Evolutionary conservation across 192 early-diverging fungal species (phyloP), one percentile per base, ranked within the genome.

Genomic region (Coemansia sp.): DNA sequence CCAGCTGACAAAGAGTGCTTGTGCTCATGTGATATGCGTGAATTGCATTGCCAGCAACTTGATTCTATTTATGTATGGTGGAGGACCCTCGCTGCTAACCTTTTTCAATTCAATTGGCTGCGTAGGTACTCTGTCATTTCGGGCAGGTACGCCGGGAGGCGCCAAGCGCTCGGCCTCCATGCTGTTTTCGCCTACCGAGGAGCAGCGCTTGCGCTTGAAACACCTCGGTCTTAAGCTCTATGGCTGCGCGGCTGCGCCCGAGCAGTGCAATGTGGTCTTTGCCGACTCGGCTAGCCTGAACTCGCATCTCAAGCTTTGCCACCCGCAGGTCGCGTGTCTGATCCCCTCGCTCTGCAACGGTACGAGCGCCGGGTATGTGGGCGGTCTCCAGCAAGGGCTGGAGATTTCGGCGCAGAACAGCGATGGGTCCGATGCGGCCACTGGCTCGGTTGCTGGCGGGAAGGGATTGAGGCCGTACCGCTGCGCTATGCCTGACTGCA

Each of bases 401-500:
- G 52, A 53, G 3, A 26, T 28, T 12, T 28, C 52, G 11, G 52
- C 52, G 11, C 52, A 26, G 2, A 53, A 53, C 52, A 53, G 52
- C 52, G 52, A 53, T 33, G 52, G 53, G 12, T 31, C 18, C 12
- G 57, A 48, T 26, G 18, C 35, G 34, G 61, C 41, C 3, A 18
- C 45, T 12, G 34, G n/a, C 23, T 50, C 63, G 8, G 14, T 26
- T 7, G 37, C 63, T n/a, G 14, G 11, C 28, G 64, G 47, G 36
- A 62, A 55, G 25, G 70, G 57, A 2, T 34, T 65, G 8, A 76
- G 72, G 67, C 90, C 92, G 9, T 93, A 86, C 66, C 79, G 85
- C 37, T 93, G 92, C 39, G 87, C 82, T 0, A 86, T 88, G 66
- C 58, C 79, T 1, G 87, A 83, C 7, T 93, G 92, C 43, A 75